A percentile compares a stretch with the other conserved stretches of the same genome.
phyloP scores from a whole-genome alignment of 2,329 filamentous ascomycete species.

The Neonectria punicea region DNA sequence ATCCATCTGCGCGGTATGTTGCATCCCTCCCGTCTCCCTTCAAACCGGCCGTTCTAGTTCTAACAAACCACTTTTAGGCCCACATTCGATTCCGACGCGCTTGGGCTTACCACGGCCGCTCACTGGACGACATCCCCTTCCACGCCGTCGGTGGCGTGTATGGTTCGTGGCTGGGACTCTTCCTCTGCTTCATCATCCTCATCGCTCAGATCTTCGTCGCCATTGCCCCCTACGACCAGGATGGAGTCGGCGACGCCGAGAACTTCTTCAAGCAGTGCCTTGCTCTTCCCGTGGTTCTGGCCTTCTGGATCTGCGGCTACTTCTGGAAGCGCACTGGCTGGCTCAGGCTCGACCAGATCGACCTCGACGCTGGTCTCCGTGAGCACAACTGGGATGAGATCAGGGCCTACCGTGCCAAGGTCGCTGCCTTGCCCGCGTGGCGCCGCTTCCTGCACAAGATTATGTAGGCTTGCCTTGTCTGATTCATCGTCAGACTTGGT shows the following conservation, averaged over 20 bases:
- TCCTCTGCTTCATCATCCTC: constrained; percentile 64
- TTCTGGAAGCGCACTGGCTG: constrained; percentile 73
- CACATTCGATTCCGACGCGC: constrained; percentile 75
- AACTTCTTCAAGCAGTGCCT: constrained; percentile 66
- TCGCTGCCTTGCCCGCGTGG: constrained; percentile 62
- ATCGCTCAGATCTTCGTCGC: constrained; percentile 64
- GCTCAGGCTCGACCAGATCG: constrained; percentile 68
- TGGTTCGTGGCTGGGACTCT: constrained; percentile 71
- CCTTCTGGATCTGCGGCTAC: constrained; percentile 67
- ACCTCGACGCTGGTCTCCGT: constrained; percentile 73
- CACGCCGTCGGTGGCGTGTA: constrained; percentile 66
- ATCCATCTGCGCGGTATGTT: constrained; percentile 66
- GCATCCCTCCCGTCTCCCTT: neutral
- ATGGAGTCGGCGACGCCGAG: constrained; percentile 51
- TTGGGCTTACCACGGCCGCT: constrained; percentile 67
- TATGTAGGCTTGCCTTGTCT: constrained; percentile 41
- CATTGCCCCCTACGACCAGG: constrained; percentile 50
- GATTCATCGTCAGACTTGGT: neutral
- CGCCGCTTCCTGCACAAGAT: constrained; percentile 46
- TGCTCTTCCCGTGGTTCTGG: constrained; percentile 62
- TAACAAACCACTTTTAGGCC: constrained; percentile 6
- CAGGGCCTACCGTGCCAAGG: constrained; percentile 61
- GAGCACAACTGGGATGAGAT: constrained; percentile 72
- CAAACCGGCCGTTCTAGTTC: neutral
- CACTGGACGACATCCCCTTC: constrained; percentile 74